These are phyloP conservation scores for Aspergillus proliferans DNA, from an alignment of 2,329 filamentous ascomycete species.

Conservation along the genomic window DNA sequence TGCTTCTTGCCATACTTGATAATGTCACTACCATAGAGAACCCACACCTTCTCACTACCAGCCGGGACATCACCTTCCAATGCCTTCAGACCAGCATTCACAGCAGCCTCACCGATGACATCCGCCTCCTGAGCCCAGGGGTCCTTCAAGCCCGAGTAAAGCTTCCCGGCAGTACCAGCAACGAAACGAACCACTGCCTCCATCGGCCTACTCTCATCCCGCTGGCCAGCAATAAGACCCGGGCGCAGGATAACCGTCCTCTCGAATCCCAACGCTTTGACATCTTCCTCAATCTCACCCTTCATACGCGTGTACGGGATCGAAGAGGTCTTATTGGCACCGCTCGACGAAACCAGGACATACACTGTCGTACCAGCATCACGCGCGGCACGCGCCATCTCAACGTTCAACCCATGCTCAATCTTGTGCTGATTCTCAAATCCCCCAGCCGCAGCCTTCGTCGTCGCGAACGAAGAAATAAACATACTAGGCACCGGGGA, in stretches of 20 bases:
- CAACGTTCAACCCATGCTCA: constrained; percentile 79
- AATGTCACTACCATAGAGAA: constrained; percentile 33
- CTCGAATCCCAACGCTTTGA: constrained; percentile 68
- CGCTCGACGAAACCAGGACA: constrained; percentile 63
- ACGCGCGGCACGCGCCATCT: constrained; percentile 68
- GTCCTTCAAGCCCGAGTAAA: constrained; percentile 55
- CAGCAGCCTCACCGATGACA: constrained; percentile 52
- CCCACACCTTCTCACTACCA: constrained; percentile 37
- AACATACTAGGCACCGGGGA: constrained; percentile 56
- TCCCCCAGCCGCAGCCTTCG: constrained; percentile 65
- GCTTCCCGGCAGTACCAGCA: constrained; percentile 49
- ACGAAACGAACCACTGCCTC: constrained; percentile 55
- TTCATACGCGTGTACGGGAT: constrained; percentile 68
- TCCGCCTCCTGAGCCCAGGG: constrained; percentile 66
- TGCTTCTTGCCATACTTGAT: constrained; percentile 21
- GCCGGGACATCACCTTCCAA: constrained; percentile 34
- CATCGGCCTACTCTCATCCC: constrained; percentile 54
- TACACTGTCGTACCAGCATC: constrained; percentile 65
- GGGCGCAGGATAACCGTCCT: constrained; percentile 69
- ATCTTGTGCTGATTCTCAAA: constrained; percentile 78
- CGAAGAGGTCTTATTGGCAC: constrained; percentile 47
- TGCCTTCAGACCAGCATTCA: constrained; percentile 34
- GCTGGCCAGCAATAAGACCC: constrained; percentile 66
- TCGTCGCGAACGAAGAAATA: constrained; percentile 76
- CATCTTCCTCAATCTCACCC: constrained; percentile 72